Conservation (phyloP, 2,329 filamentous ascomycete species). For the Rugonectria rugulosa region DNA sequence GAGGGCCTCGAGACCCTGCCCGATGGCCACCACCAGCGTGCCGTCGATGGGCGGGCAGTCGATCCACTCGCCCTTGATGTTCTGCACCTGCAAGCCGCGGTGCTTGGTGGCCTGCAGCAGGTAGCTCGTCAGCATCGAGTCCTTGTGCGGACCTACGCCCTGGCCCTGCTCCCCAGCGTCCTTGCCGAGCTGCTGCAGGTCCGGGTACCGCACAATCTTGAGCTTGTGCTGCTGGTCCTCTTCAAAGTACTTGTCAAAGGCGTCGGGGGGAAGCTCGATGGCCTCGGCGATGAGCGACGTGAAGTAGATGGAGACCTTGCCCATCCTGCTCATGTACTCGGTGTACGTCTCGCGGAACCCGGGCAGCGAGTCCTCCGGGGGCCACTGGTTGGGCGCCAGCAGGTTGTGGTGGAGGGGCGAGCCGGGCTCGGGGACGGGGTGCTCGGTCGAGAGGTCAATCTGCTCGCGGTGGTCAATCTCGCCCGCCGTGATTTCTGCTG, state of each 20-base stretch:
- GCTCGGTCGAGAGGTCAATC: slow-evolving; percentile 84
- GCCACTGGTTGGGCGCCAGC: slow-evolving; percentile 83
- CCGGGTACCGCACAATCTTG: slow-evolving; percentile 89
- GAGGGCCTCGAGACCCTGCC: slow-evolving; percentile 85
- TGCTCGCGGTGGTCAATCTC: slow-evolving; percentile 84
- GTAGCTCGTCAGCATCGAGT: slow-evolving; percentile 84
- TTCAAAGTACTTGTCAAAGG: slow-evolving; percentile 84
- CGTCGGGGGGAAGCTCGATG: slow-evolving; percentile 72
- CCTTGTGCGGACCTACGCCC: slow-evolving; percentile 82
- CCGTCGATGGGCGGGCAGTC: slow-evolving; percentile 79
- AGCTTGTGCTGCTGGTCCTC: slow-evolving; percentile 80
- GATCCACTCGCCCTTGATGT: slow-evolving; percentile 79
- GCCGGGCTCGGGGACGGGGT: slow-evolving; percentile 66
- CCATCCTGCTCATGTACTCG: slow-evolving; percentile 81
- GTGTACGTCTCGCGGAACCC: slow-evolving; percentile 73
- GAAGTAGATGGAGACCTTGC: slow-evolving; percentile 74
- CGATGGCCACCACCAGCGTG: slow-evolving; percentile 87
- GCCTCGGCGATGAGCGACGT: slow-evolving; percentile 84
- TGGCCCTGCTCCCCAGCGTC: slow-evolving; percentile 55
- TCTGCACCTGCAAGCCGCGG: slow-evolving; percentile 82
- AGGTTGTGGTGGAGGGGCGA: slow-evolving; percentile 79
- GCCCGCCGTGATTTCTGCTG: slow-evolving; percentile 76
- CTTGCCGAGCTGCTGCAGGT: slow-evolving; percentile 66
- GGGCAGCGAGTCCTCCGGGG: slow-evolving; percentile 67
- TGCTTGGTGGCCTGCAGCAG: slow-evolving; percentile 82